Evolutionary conservation across 805 yeast species (phyloP).

Genomic region (Dipodascus albidus): DNA sequence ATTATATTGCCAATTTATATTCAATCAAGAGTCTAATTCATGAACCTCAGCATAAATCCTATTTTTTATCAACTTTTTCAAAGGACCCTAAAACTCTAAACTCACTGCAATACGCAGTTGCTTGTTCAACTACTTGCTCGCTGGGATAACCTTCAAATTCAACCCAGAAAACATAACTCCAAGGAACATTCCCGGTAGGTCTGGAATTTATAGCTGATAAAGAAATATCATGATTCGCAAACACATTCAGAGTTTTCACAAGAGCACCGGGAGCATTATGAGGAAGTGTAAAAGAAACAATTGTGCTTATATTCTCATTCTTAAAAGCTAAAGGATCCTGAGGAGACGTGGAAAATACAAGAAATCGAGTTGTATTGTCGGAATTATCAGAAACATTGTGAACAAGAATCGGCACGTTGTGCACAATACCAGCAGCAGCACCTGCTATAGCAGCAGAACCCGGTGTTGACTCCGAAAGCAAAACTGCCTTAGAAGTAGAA

Average conservation of each 20-base stretch:
- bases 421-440: constrained; percentile 48
- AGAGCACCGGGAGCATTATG: constrained; percentile 61
- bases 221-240: constrained; percentile 46
- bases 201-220: constrained; percentile 66
- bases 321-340: constrained; percentile 2
- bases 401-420: constrained; percentile 42
- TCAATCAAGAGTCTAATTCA: too few relatives aligned
- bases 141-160: constrained; percentile 42
- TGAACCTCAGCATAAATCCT: too few relatives aligned
- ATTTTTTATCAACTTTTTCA: constrained; percentile 32
- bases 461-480: constrained; percentile 35
- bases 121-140: constrained; percentile 30
- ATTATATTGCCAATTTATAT: too few relatives aligned
- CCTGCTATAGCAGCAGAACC: constrained; percentile 65
- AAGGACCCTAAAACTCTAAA: constrained; percentile 52
- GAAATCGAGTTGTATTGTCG: constrained; percentile 78
- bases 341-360: constrained; percentile 39
- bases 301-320: constrained; percentile 29
- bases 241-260: constrained; percentile 48
- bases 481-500: constrained; percentile 83
- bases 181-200: constrained; percentile 53
- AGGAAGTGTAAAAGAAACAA: constrained; percentile 55
- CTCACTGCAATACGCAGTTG: constrained; percentile 35
- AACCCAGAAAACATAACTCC: constrained; percentile 78
- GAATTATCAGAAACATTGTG: constrained; percentile 56